Base-by-base conservation (phyloP, 208 protist genomes). In the Crithidia fasciculata region DNA sequence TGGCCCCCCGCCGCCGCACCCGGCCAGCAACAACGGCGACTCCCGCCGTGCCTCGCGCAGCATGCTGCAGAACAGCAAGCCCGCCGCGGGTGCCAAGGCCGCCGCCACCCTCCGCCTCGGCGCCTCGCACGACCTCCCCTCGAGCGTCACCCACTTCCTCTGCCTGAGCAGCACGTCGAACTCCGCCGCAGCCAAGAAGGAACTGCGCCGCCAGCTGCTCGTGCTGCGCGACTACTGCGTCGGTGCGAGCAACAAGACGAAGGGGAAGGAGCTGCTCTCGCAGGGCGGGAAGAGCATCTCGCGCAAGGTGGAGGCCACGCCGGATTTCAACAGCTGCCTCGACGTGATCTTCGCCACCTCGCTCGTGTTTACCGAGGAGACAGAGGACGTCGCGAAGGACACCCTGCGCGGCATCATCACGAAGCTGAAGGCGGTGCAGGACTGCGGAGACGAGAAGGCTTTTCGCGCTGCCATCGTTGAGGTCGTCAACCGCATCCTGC, bases 401-500 rank as follows among this genome's bases (percentile, higher is more conserved):
- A 74, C 59, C 5, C 72, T 84, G 18, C 28, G 76, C 59, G 60
- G 63, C 54, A 61, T 80, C 71, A 47, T 87, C 40, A 50, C 56
- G 6, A 71, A 71, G 62, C 77, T 84, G 45, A 76, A 74, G 47
- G 53, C 66, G 8, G 76, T 68, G 18, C 70, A 82, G 75, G 72
- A 76, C 47, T 61, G 44, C 68, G 83, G 75, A 10, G 69, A 82
- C 44, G 74, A 85, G 64, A 72, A 45, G 39, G 39, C 62, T 37
- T 85, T 84, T 28, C 80, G 80, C 36, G 69, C 78, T 39, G 79
- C 72, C 16, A 62, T 85, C 4, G 72, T 82, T 2, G 76, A 74
- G 19, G 76, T 73, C 3, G 79, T 87, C 19, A 83, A 87, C 71
- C 61, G 72, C 54, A 70, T 87, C 19, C 76, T 87, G 37, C 67